These are phyloP conservation scores for Cladosporium phlei DNA, from an alignment of 2,329 filamentous ascomycete genomes.

Conservation along the genomic window DNA sequence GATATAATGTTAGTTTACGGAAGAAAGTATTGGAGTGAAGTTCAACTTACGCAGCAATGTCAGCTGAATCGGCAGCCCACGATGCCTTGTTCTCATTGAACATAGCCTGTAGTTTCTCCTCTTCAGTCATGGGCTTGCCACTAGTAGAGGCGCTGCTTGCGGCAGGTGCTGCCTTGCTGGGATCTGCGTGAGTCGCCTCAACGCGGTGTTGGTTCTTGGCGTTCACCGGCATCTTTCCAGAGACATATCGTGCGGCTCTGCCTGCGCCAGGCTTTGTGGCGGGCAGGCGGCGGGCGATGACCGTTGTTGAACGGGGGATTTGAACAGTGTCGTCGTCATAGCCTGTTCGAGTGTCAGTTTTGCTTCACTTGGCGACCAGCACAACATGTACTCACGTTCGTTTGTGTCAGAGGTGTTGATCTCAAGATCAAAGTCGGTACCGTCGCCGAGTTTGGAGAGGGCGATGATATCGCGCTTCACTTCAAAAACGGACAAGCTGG, in stretches of 20 bases:
- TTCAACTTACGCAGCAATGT: constrained; percentile 58
- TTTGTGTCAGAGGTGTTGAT: constrained; percentile 90
- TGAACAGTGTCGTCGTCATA: constrained; percentile 98
- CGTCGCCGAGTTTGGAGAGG: constrained; percentile 88
- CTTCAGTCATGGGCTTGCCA: constrained; percentile 79
- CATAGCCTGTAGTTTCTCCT: constrained; percentile 89
- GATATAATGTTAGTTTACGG: constrained; percentile 14
- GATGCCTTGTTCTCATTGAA: constrained; percentile 84
- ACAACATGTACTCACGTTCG: constrained; percentile 62
- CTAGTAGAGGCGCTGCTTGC: constrained; percentile 59
- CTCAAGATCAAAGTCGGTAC: constrained; percentile 90
- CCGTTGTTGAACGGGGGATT: constrained; percentile 89
- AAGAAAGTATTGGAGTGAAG: not conserved
- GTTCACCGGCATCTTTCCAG: constrained; percentile 87
- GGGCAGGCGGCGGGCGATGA: constrained; percentile 81
- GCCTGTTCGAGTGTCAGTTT: constrained; percentile 51
- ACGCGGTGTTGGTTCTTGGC: constrained; percentile 73
- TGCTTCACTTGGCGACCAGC: not conserved
- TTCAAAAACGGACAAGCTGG: constrained; percentile 96
- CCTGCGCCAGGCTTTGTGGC: constrained; percentile 81
- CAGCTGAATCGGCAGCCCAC: constrained; percentile 89
- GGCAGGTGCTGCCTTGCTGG: constrained; percentile 40
- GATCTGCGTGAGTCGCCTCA: constrained; percentile 53
- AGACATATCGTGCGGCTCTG: constrained; percentile 88
- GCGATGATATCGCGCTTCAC: constrained; percentile 97